Evolutionary conservation across 805 yeast species (phyloP).

Genomic region (Saturnispora dispora): DNA sequence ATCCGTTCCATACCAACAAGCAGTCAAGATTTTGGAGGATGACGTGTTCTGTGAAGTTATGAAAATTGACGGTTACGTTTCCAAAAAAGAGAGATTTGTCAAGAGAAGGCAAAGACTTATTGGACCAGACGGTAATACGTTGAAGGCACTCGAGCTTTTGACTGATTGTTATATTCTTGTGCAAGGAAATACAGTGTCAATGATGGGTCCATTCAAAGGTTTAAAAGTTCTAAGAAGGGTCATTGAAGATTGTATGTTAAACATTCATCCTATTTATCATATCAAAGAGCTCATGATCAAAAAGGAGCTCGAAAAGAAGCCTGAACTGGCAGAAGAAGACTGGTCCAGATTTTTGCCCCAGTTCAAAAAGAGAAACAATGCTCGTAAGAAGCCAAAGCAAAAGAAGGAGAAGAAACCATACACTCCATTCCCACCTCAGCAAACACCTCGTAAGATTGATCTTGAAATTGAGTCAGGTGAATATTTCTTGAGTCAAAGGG

Average conservation of each 20-base stretch:
- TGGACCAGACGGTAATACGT: slow-evolving; percentile 95
- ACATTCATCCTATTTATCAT: slow-evolving; percentile 95
- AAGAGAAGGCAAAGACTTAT: slow-evolving; percentile 94
- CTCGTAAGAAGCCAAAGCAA: slow-evolving; percentile 79
- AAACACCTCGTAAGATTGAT: slow-evolving; percentile 93
- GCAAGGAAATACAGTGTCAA: slow-evolving; percentile 95
- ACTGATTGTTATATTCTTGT: slow-evolving; percentile 95
- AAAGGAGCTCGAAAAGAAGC: slow-evolving; percentile 88
- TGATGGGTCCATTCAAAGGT: slow-evolving; percentile 94
- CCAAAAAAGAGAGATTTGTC: slow-evolving; percentile 87
- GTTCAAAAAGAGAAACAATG: slow-evolving; percentile 93
- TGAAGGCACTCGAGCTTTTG: slow-evolving; percentile 87
- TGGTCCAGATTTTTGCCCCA: slow-evolving; percentile 96
- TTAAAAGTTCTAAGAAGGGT: slow-evolving; percentile 86
- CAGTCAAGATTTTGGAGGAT: slow-evolving; percentile 82
- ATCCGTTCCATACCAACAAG: slow-evolving; percentile 96
- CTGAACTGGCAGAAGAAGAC: slow-evolving; percentile 90
- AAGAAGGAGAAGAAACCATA: slow-evolving; percentile 62
- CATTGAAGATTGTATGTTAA: slow-evolving; percentile 95
- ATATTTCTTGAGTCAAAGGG: slow-evolving; percentile 83
- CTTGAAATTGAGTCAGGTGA: slow-evolving; percentile 97
- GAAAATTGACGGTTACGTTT: slow-evolving; percentile 82
- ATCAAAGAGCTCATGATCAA: slow-evolving; percentile 97
- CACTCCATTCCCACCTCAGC: slow-evolving; percentile 99
- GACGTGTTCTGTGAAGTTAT: slow-evolving; percentile 94